These are phyloP conservation scores for Thielaviopsis punctulata DNA, from an alignment of 2,329 filamentous ascomycete species.

Conservation along the genomic window DNA sequence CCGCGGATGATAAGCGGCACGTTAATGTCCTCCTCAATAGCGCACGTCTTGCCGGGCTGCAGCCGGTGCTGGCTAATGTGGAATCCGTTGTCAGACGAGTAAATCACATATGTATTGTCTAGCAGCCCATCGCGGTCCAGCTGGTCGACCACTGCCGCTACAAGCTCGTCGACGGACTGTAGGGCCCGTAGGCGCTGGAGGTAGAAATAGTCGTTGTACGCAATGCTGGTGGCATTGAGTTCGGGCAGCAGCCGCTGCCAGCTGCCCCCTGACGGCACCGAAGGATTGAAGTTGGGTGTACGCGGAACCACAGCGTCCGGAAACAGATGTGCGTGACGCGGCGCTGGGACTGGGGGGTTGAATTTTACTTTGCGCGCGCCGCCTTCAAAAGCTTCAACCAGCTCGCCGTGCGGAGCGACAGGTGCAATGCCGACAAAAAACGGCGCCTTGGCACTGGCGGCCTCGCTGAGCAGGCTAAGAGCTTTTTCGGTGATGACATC, in stretches of 20 bases:
- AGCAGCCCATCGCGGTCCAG: conserved; percentile 19
- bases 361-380: conserved; percentile 14
- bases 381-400: conserved; percentile 15
- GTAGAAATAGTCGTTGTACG: conserved; percentile 24
- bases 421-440: conserved; percentile 42
- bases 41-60: conserved; percentile 33
- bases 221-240: conserved; percentile 18
- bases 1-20: conserved; percentile 34
- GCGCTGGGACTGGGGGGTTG: conserved; percentile 23
- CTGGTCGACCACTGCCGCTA: conserved; percentile 22
- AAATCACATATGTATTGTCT: conserved; percentile 33
- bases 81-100: conserved; percentile 35
- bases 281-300: conserved; percentile 49
- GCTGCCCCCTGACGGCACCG: conserved; percentile 22
- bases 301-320: conserved; percentile 40
- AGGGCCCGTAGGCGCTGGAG: conserved; percentile 25
- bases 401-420: conserved; percentile 19
- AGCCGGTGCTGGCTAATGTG: conserved; percentile 36
- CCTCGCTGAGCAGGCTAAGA: conserved; percentile 34
- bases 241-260: conserved; percentile 26
- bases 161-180: conserved; percentile 29
- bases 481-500: conserved; percentile 35
- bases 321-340: conserved; percentile 45
- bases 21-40: conserved; percentile 34
- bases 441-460: conserved; percentile 25